These are phyloP conservation scores for Postia placenta DNA, from an alignment of 768 basidiomycete genomes.

Conservation along the genomic window DNA sequence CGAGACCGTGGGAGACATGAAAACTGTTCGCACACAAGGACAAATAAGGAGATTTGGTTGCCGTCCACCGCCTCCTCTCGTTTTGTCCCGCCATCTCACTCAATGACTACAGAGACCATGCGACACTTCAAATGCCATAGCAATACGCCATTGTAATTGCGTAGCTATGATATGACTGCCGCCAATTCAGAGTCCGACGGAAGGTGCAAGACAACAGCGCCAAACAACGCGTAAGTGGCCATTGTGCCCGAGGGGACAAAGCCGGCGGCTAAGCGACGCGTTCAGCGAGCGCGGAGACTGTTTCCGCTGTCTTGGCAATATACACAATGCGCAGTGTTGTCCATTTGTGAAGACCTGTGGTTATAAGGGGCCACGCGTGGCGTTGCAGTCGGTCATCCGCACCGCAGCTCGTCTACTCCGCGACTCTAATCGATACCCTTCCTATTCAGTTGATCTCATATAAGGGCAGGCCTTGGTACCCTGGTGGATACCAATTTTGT, in stretches of 20 bases:
- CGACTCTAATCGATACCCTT: slow-evolving; percentile 13
- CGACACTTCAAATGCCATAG: no score
- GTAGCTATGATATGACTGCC: no score
- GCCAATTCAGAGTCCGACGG: background rate
- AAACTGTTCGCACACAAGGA: background rate
- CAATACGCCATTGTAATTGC: no score
- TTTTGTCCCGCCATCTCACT: no score
- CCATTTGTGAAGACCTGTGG: background rate
- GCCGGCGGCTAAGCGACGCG: background rate
- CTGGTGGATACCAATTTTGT: slow-evolving; percentile 19
- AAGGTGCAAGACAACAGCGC: background rate
- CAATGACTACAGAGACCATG: no score
- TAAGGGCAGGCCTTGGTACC: slow-evolving; percentile 27
- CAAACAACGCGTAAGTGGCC: slow-evolving; percentile 1
- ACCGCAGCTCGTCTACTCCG: slow-evolving; percentile 5
- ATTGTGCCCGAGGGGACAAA: background rate
- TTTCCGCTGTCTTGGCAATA: slow-evolving; percentile 4
- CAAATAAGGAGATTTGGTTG: background rate
- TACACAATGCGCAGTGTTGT: slow-evolving; percentile 6
- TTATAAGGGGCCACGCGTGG: slow-evolving; percentile 12
- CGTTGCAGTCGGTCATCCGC: slow-evolving; percentile 7
- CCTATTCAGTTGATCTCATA: slow-evolving; percentile 9
- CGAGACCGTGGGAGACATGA: background rate
- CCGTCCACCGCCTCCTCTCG: background rate
- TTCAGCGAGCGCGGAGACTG: background rate